Conservation (phyloP, 305 asterid species). For the Nicotiana rustica region DNA sequence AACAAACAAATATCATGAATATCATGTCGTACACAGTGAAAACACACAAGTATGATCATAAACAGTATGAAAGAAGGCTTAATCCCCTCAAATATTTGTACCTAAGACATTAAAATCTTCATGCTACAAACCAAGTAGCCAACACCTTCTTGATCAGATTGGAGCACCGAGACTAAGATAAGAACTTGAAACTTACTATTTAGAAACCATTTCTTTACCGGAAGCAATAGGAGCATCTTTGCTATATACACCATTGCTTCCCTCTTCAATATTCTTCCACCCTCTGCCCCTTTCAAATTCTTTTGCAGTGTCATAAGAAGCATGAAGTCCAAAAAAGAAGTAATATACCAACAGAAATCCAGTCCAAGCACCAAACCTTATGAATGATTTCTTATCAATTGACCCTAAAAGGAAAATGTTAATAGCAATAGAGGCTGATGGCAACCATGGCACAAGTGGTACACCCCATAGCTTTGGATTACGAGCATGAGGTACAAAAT, state of each 20-base stretch:
- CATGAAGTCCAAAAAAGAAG: slow-evolving; percentile 59
- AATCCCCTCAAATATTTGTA: background rate
- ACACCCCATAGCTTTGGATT: slow-evolving; percentile 60
- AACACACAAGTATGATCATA: background rate
- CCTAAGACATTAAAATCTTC: background rate
- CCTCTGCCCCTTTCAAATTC: slow-evolving; percentile 9
- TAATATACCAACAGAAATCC: slow-evolving; percentile 50
- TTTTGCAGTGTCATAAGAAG: slow-evolving; percentile 63
- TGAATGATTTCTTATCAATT: slow-evolving; percentile 50
- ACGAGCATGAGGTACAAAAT: slow-evolving; percentile 54
- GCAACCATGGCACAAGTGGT: slow-evolving; percentile 68
- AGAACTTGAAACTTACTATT: background rate
- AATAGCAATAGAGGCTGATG: slow-evolving; percentile 57
- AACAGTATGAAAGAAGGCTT: background rate
- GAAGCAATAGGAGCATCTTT: slow-evolving; percentile 10
- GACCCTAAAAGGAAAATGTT: slow-evolving; percentile 66
- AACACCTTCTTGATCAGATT: too few species aligned
- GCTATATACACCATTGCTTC: slow-evolving; percentile 24
- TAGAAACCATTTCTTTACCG: background rate
- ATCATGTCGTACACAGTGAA: background rate
- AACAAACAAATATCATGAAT: too few species aligned
- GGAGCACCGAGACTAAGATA: too few species aligned
- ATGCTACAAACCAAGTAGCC: background rate
- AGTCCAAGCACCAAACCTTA: slow-evolving; percentile 58
- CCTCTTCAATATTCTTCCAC: slow-evolving; percentile 30